Conservation (phyloP, 805 yeast species). For the Teunomyces lycoperdinae region DNA sequence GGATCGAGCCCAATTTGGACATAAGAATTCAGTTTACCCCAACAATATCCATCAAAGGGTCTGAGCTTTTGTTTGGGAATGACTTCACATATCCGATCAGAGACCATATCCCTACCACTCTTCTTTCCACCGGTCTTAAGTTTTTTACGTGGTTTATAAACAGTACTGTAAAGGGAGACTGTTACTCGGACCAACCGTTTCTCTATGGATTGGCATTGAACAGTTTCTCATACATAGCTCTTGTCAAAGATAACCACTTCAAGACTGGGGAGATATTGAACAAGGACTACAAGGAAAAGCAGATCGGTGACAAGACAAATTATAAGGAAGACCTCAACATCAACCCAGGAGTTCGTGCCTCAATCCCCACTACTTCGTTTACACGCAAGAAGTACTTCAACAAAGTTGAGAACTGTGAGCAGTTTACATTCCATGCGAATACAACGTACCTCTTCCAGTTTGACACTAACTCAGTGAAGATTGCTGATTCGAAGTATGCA, state of each 20-base stretch:
- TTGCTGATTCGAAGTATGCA: constrained; percentile 49
- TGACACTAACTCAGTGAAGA: constrained; percentile 50
- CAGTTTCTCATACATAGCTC: constrained; percentile 50
- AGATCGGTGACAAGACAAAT: constrained; percentile 6
- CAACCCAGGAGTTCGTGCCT: constrained; percentile 16
- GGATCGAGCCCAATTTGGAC: constrained; percentile 27
- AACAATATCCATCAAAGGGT: constrained; percentile 42
- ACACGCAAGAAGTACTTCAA: constrained; percentile 47
- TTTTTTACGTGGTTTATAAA: constrained; percentile 58
- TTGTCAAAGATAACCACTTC: constrained; percentile 13
- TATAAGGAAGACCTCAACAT: constrained; percentile 25
- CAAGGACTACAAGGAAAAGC: constrained; percentile 7
- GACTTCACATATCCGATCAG: constrained; percentile 60
- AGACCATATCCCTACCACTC: constrained; percentile 54
- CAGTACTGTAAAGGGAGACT: constrained; percentile 63
- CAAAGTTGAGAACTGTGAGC: constrained; percentile 31
- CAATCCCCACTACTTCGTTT: constrained; percentile 30
- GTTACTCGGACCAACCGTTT: constrained; percentile 58
- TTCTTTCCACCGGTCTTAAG: constrained; percentile 47
- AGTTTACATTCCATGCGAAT: constrained; percentile 39
- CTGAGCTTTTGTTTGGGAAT: constrained; percentile 63
- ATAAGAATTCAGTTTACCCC: constrained; percentile 43
- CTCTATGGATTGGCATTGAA: constrained; percentile 61
- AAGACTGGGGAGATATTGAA: not conserved
- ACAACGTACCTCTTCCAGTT: constrained; percentile 48